A percentile compares a stretch with the other conserved stretches of the same genome.
phyloP scores from a whole-genome alignment of 139 green algal genomes.

The Picochlorum costavermella region DNA sequence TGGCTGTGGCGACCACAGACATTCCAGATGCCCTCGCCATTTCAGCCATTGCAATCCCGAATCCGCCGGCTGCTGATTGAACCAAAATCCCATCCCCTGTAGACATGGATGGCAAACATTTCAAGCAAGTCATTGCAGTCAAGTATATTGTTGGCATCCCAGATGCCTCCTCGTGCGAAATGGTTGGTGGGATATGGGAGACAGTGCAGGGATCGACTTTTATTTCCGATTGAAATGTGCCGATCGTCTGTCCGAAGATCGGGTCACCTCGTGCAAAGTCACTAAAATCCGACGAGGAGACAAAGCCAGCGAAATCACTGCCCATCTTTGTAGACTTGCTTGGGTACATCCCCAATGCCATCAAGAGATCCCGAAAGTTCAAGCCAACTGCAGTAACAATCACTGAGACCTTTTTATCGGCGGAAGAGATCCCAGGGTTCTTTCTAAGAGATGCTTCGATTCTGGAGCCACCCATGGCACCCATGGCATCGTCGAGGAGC shows the following conservation, averaged over 20 bases:
- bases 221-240: constrained; percentile 55
- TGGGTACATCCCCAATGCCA: constrained; percentile 49
- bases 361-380: constrained; percentile 49
- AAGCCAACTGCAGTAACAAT: constrained; percentile 35
- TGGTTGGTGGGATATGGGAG: not conserved
- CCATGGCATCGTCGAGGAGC: no score
- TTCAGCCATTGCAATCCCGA: constrained; percentile 45
- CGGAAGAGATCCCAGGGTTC: not conserved
- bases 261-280: constrained; percentile 26
- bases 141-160: constrained; percentile 69
- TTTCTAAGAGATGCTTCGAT: no score
- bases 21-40: constrained; percentile 33
- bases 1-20: constrained; percentile 35
- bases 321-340: constrained; percentile 31
- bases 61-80: constrained; percentile 20
- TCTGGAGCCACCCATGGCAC: no score
- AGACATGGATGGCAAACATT: not conserved
- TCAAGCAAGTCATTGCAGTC: constrained; percentile 34
- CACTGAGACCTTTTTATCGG: constrained; percentile 13
- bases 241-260: constrained; percentile 65
- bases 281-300: constrained; percentile 7
- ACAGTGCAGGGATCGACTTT: constrained; percentile 28
- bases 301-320: constrained; percentile 36
- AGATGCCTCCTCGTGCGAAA: constrained; percentile 39
- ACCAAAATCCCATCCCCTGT: constrained; percentile 6